Conservation (phyloP, 495 filamentous ascomycete genomes). For the Achaetomiella virescens region DNA sequence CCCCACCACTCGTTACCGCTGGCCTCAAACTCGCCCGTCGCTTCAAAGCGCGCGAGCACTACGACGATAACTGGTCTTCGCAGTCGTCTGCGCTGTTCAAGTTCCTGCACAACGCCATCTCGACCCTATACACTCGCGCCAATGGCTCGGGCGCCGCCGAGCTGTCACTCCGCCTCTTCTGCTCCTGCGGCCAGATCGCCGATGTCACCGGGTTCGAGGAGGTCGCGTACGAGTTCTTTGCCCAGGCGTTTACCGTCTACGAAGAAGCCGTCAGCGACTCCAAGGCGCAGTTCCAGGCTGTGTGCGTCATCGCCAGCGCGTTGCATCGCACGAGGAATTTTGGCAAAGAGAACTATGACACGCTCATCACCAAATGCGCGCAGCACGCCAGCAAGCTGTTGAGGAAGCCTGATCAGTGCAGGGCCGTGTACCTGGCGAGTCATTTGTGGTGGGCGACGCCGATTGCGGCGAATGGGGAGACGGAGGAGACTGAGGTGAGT, state of each 20-base stretch:
- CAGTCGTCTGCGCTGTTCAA: conserved; percentile 87
- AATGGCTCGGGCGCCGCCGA: conserved; percentile 71
- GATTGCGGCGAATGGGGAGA: conserved; percentile 71
- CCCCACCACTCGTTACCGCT: conserved; percentile 84
- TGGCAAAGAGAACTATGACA: conserved; percentile 95
- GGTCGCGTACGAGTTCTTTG: conserved; percentile 96
- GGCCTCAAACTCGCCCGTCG: conserved; percentile 84
- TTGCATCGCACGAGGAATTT: conserved; percentile 83
- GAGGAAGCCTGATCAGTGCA: conserved; percentile 96
- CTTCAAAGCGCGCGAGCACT: conserved; percentile 88
- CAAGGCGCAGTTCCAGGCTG: conserved; percentile 93
- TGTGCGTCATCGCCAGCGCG: conserved; percentile 87
- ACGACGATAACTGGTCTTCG: conserved; percentile 88
- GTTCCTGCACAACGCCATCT: conserved; percentile 83
- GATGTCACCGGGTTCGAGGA: conserved; percentile 92
- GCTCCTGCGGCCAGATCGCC: conserved; percentile 85
- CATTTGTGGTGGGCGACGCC: conserved; percentile 98
- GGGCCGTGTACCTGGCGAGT: conserved; percentile 91
- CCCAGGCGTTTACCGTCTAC: conserved; percentile 96
- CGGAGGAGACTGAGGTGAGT: conserved; percentile 76
- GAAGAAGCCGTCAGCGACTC: conserved; percentile 94
- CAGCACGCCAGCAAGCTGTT: conserved; percentile 94
- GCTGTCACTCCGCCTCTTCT: conserved; percentile 79
- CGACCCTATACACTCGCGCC: conserved; percentile 82
- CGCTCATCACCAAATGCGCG: conserved; percentile 93